Evolutionary conservation across 345 rosid genomes (phyloP).

Genomic region (Eucalyptus globulus): DNA sequence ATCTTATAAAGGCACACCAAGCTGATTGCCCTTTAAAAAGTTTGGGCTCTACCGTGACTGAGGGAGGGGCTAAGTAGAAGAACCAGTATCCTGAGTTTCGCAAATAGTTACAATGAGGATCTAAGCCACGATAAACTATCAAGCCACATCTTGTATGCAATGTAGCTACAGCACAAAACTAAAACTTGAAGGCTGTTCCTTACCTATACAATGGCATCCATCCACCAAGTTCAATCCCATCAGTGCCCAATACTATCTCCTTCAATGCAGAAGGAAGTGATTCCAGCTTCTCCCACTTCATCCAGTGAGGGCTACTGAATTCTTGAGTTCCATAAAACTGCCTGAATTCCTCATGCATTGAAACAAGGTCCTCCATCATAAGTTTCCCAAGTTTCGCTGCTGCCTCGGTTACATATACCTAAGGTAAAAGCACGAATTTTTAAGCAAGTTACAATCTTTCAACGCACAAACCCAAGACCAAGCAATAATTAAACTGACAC

Average conservation of each 20-base stretch:
- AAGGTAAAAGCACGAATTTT: background rate
- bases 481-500: background rate
- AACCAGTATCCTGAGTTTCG: background rate
- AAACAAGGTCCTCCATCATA: conserved; percentile 84
- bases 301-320: conserved; percentile 49
- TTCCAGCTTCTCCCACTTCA: conserved; percentile 54
- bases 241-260: conserved; percentile 46
- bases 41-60: background rate
- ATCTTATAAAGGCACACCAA: background rate
- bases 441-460: background rate
- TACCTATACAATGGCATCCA: conserved; percentile 91
- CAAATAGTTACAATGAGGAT: background rate
- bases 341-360: conserved; percentile 57
- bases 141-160: background rate
- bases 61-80: background rate
- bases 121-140: background rate
- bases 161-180: background rate
- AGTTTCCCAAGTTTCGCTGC: conserved; percentile 68
- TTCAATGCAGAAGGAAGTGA: conserved; percentile 37
- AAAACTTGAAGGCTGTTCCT: background rate
- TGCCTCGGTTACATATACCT: conserved; percentile 69
- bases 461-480: background rate
- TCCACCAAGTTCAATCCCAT: conserved; percentile 56
- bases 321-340: conserved; percentile 49
- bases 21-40: background rate